Evolutionary conservation across 306 rosid genomes (phyloP), one percentile per base, ranked within the genome.

Genomic region (Castanea sativa): DNA sequence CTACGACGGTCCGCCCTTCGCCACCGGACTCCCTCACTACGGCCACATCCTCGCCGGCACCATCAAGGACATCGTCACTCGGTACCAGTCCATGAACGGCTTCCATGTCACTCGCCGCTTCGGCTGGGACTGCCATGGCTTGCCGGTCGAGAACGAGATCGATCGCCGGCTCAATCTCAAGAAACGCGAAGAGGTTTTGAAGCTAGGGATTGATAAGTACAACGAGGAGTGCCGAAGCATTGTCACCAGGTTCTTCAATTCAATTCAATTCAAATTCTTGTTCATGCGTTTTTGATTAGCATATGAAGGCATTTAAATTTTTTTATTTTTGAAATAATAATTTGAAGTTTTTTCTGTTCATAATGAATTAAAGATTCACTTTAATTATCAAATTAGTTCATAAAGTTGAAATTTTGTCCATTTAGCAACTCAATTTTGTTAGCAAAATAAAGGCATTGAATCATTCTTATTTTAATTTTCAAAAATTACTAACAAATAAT

Each of bases 51-150:
- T 95, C 78, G 94, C 99, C 73, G 98, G 98, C 3, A 95, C 99
- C 23, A 95, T 95, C 85, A 95, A 95, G 79, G 99, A 95, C 84
- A 87, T 95, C 73, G 93, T 95, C 76, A 92, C 99, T 0, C 92
- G 99, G 55, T 92, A 90, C 85, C 97, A 92, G 18, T 77, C 97
- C 75, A 90, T 91, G 97, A 86, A 86, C 4, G 99, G 99, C 59
- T 89, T 86, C 79, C 99, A 95, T 53, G 98, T 95, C 78, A 95
- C 95, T 5, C 98, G 99, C 80, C 97, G 98, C 52, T 95, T 95
- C 79, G 99, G 98, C 69, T 95, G 99, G 99, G 99, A 95, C 58
- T 95, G 99, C 80, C 99, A 95, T 41, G 98, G 99, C 75, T 87
- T 95, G 72, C 99, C 99, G 4, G 93, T 95, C 14, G 98, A 95